Evolutionary conservation across 768 basidiomycete genomes (phyloP).

Genomic region (Xerocomellus dryophilus): DNA sequence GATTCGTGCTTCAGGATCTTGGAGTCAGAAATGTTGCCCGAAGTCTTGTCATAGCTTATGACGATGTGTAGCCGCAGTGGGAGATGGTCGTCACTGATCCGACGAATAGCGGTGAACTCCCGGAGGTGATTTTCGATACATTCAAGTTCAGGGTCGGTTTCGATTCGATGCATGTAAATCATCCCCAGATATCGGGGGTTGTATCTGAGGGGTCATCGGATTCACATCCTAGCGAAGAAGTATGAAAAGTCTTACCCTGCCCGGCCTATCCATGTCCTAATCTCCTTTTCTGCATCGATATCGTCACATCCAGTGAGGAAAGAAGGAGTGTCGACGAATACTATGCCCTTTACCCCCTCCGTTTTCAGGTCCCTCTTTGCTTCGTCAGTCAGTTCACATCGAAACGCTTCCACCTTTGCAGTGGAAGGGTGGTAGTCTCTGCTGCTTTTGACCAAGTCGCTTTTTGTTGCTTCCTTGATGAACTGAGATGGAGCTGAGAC

Average conservation of each 20-base stretch:
- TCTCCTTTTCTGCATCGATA: conserved; percentile 2
- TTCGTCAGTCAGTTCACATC: conserved; percentile 13
- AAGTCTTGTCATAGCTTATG: conserved; percentile 11
- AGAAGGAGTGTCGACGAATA: conserved; percentile 24
- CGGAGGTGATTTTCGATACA: conserved; percentile 2
- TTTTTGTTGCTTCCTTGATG: conserved; percentile 8
- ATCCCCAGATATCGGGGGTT: conserved; percentile 6
- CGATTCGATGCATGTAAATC: conserved; percentile 20
- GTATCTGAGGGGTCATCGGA: not conserved
- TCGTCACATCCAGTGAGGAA: conserved; percentile 13
- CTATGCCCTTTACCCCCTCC: conserved; percentile 7
- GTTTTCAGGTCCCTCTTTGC: not conserved
- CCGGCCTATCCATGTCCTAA: conserved; percentile 1
- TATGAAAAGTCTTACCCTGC: not conserved
- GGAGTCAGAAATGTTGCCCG: not conserved
- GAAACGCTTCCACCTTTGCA: conserved; percentile 8
- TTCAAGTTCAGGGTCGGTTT: conserved; percentile 12
- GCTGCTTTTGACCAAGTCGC: not conserved
- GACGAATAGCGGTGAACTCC: not conserved
- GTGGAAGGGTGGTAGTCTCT: conserved; percentile 5
- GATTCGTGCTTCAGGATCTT: not conserved
- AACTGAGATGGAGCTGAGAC: conserved; percentile 9
- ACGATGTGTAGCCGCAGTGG: conserved; percentile 8
- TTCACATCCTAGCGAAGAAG: not conserved
- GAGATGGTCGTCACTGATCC: not conserved